A percentile compares a stretch with the other conserved stretches of the same genome.
Evolutionary conservation across 1,284 basidiomycete species (phyloP).

Genomic region (Taiwanofungus camphoratus): DNA sequence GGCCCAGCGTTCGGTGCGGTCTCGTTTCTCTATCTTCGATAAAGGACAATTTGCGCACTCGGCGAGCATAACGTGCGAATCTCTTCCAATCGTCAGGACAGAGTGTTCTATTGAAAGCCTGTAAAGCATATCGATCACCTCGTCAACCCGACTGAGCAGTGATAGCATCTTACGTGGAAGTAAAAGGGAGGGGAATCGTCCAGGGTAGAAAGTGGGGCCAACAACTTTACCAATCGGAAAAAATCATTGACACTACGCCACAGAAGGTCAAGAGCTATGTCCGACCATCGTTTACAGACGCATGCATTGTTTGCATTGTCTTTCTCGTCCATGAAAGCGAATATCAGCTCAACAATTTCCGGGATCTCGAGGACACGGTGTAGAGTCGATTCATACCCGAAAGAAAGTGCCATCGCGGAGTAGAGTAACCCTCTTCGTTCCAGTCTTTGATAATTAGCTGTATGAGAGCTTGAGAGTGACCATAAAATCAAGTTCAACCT

Average conservation of each 20-base stretch:
- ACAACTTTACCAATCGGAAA: neutral
- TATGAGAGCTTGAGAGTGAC: too few species aligned
- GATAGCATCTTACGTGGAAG: too few species aligned
- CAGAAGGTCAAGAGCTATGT: conserved; percentile 24
- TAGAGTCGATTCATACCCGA: conserved; percentile 15
- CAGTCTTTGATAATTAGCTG: too few species aligned
- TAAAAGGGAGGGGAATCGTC: too few species aligned
- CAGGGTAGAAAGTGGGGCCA: too few species aligned
- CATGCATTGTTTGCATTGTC: conserved; percentile 18
- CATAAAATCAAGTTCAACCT: too few species aligned
- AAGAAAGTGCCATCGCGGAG: neutral
- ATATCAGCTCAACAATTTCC: conserved; percentile 27
- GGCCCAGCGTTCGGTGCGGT: conserved; percentile 6
- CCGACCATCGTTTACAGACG: conserved; percentile 28
- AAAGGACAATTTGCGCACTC: conserved; percentile 37
- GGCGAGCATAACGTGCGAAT: conserved; percentile 48
- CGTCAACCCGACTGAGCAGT: too few species aligned
- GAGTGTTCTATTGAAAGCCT: conserved; percentile 39
- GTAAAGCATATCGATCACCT: too few species aligned
- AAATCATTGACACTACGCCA: conserved; percentile 31
- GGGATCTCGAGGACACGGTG: conserved; percentile 26
- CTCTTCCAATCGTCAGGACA: conserved; percentile 50
- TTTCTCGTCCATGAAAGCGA: conserved; percentile 19
- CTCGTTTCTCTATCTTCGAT: neutral
- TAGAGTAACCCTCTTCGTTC: too few species aligned